A percentile compares a stretch with the other conserved stretches of the same genome.
Evolutionary conservation across 495 filamentous ascomycete species (phyloP).

Genomic region (Aspergillus biplanus): DNA sequence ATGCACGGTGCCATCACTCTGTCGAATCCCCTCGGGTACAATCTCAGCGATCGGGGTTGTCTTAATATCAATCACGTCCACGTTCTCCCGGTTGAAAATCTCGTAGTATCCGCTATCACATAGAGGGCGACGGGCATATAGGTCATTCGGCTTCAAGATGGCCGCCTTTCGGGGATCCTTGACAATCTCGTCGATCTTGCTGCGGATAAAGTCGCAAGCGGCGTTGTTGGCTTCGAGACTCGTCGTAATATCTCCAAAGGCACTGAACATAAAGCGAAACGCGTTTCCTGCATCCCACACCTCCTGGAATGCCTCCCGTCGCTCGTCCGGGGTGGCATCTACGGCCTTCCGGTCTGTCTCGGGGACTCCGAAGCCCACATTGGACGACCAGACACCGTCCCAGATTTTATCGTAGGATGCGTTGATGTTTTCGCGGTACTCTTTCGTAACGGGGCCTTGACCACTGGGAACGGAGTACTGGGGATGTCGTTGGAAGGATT

Average conservation of each 20-base stretch:
- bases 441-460: conserved; percentile 22
- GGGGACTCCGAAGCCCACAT: no score
- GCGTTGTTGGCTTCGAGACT: conserved; percentile 29
- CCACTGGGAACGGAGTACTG: not conserved
- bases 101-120: conserved; percentile 18
- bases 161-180: conserved; percentile 20
- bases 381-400: no score
- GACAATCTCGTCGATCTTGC: conserved; percentile 20
- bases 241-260: conserved; percentile 35
- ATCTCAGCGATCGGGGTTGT: not conserved
- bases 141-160: conserved; percentile 12
- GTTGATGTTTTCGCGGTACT: conserved; percentile 12
- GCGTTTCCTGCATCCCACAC: conserved; percentile 28
- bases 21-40: not conserved
- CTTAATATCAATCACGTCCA: conserved; percentile 11
- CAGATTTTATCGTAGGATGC: conserved; percentile 3
- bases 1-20: not conserved
- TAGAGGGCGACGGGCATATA: conserved; percentile 16
- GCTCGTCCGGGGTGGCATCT: no score
- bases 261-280: conserved; percentile 30
- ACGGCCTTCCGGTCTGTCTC: no score
- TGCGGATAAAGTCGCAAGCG: conserved; percentile 33
- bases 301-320: conserved; percentile 22
- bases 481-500: not conserved
- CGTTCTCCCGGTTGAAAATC: conserved; percentile 17